Percentiles rank a stretch among this genome's conserved stretches.
Conservation (phyloP, 2,329 filamentous ascomycete species). For the Trichoderma lentiforme region DNA sequence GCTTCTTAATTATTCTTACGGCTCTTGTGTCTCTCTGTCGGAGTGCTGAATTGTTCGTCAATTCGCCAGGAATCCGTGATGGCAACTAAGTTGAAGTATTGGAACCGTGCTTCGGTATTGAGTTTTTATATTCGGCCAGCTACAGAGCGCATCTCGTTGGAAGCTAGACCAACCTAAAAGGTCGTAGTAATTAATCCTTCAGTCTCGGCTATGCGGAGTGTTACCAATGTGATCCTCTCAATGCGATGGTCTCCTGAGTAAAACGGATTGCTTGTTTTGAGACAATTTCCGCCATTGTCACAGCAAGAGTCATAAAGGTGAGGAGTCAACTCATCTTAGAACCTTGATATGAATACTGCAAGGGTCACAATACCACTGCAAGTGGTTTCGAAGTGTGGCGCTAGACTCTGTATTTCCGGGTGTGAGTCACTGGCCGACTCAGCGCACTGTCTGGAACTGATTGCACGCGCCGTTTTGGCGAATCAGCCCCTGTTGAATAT, state of each 20-base stretch:
- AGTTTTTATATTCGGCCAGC: not conserved
- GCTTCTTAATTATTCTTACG: accelerated
- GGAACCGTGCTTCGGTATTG: not conserved
- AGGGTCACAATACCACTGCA: not conserved
- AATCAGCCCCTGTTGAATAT: not conserved
- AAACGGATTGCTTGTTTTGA: not conserved
- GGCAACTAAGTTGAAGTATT: not conserved
- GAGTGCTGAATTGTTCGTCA: not conserved
- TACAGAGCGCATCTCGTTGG: not conserved
- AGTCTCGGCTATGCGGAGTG: not conserved
- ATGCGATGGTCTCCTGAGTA: not conserved
- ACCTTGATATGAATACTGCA: not conserved
- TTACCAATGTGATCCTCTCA: not conserved
- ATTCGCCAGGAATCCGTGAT: not conserved
- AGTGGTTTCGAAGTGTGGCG: not conserved
- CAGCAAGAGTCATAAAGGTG: not conserved
- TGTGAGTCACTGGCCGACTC: constrained; percentile 14
- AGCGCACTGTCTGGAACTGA: not conserved
- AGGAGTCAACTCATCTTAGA: not conserved
- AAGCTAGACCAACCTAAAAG: not conserved
- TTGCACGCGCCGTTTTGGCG: not conserved
- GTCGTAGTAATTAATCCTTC: not conserved
- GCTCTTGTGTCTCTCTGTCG: not conserved
- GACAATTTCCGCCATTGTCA: not conserved
- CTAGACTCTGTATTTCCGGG: not conserved